Percentiles rank a stretch among this genome's conserved stretches.
phyloP scores from a whole-genome alignment of 805 yeast genomes.

The Candida schatavii region DNA sequence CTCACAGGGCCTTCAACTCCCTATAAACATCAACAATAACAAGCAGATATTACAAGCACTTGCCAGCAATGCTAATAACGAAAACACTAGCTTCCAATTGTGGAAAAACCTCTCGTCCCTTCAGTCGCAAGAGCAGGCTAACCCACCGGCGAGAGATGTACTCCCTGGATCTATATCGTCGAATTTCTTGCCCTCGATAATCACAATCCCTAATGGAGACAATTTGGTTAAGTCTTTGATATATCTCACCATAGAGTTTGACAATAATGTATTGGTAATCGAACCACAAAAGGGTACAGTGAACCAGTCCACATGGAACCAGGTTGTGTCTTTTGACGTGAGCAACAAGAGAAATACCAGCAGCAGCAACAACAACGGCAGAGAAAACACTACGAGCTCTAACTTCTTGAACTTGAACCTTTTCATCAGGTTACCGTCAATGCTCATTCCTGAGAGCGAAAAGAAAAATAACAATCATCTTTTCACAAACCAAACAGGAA shows the following conservation, averaged over 20 bases:
- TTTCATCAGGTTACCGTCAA: slow-evolving; percentile 73
- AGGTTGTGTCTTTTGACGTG: slow-evolving; percentile 89
- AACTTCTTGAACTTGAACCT: slow-evolving; percentile 67
- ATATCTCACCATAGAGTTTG: slow-evolving; percentile 88
- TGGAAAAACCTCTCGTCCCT: slow-evolving; percentile 25
- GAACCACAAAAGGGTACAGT: slow-evolving; percentile 86
- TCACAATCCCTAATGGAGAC: slow-evolving; percentile 51
- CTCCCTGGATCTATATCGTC: slow-evolving; percentile 33
- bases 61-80: slow-evolving; percentile 49
- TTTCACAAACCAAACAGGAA: slow-evolving; percentile 23
- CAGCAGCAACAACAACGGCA: slow-evolving; percentile 23
- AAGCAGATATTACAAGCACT: slow-evolving; percentile 62
- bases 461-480: slow-evolving; percentile 24
- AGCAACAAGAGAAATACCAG: slow-evolving; percentile 23
- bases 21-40: slow-evolving; percentile 66
- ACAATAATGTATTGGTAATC: slow-evolving; percentile 85
- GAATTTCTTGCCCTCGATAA: slow-evolving; percentile 49
- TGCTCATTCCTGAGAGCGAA: slow-evolving; percentile 47
- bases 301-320: slow-evolving; percentile 77
- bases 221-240: slow-evolving; percentile 64
- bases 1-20: slow-evolving; percentile 65
- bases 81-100: slow-evolving; percentile 25
- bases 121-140: slow-evolving; percentile 13
- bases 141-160: slow-evolving; percentile 18
- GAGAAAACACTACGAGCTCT: slow-evolving; percentile 31